A percentile compares a stretch with the other conserved stretches of the same genome.
Conservation (phyloP, 116 monocot genomes). For the Trichopus zeylanicus region DNA sequence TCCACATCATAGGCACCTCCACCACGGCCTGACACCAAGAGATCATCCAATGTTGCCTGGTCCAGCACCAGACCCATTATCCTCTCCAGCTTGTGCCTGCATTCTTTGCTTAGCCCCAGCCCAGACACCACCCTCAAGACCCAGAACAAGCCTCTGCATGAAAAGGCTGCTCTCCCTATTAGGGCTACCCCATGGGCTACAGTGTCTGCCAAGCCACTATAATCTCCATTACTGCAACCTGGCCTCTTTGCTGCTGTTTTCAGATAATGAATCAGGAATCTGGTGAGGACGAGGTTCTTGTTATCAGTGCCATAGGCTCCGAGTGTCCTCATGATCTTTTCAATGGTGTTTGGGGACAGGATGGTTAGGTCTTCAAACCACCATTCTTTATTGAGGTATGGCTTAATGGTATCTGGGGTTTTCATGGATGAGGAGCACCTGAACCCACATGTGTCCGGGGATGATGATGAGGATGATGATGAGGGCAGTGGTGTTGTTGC, state of each 20-base stretch:
- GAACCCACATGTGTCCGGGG: conserved; percentile 27
- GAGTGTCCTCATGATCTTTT: conserved; percentile 37
- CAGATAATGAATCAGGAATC: conserved; percentile 80
- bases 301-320: conserved; percentile 54
- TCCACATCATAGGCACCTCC: conserved; percentile 75
- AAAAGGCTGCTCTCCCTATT: conserved; percentile 47
- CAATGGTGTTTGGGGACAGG: conserved; percentile 47
- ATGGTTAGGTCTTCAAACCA: conserved; percentile 73
- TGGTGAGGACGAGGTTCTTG: conserved; percentile 68
- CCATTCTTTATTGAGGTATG: conserved; percentile 57
- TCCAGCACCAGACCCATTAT: conserved; percentile 61
- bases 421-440: conserved; percentile 32
- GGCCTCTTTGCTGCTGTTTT: conserved; percentile 23
- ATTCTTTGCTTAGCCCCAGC: conserved; percentile 43
- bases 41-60: conserved; percentile 71
- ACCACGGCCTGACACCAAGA: conserved; percentile 54
- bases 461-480: conserved; percentile 57
- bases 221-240: conserved; percentile 7
- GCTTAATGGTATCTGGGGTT: conserved; percentile 39
- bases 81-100: conserved; percentile 60
- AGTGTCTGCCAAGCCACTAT: conserved; percentile 59
- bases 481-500: conserved; percentile 14
- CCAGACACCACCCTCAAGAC: conserved; percentile 58
- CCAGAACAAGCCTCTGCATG: conserved; percentile 69
- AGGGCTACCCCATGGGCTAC: conserved; percentile 60